Evolutionary conservation across 352 stramenopile species (phyloP).

Genomic region (Phytopythium helicoides): DNA sequence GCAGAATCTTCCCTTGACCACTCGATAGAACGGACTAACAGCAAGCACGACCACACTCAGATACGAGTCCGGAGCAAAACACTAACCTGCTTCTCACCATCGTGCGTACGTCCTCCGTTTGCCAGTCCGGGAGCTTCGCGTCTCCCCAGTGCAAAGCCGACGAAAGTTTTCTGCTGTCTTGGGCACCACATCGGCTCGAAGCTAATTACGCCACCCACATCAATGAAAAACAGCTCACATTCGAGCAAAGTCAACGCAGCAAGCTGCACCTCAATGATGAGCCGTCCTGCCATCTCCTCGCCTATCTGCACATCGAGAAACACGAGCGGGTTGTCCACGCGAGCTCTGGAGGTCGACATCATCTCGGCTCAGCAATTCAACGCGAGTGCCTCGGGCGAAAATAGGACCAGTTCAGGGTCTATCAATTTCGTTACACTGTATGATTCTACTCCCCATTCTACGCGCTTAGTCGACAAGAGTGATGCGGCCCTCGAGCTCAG

Average conservation of each 20-base stretch:
- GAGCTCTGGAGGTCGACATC: background rate
- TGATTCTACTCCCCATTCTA: background rate
- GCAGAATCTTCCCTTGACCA: constrained; percentile 90
- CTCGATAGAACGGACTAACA: constrained; percentile 83
- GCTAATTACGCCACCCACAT: constrained; percentile 16
- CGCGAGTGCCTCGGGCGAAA: background rate
- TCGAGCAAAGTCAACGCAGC: background rate
- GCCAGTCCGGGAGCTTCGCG: constrained; percentile 38
- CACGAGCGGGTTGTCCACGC: constrained; percentile 81
- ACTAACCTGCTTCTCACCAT: constrained; percentile 23
- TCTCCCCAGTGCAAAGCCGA: constrained; percentile 94
- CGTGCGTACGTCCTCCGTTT: constrained; percentile 52
- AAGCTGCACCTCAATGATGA: constrained; percentile 88
- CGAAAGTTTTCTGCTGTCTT: constrained; percentile 97
- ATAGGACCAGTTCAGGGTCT: background rate
- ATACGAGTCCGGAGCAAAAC: constrained; percentile 7
- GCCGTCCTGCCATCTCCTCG: constrained; percentile 74
- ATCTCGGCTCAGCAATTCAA: background rate
- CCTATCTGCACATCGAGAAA: constrained; percentile 96
- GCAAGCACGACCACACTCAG: background rate
- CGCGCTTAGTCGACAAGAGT: constrained; percentile 53
- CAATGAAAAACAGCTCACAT: background rate
- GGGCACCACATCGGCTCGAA: constrained; percentile 94
- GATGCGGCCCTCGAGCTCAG: constrained; percentile 53
- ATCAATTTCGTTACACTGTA: background rate